Percentiles rank a stretch among this genome's conserved stretches.
phyloP scores from a whole-genome alignment of 148 eudicot species.

The Arctostaphylos glauca region DNA sequence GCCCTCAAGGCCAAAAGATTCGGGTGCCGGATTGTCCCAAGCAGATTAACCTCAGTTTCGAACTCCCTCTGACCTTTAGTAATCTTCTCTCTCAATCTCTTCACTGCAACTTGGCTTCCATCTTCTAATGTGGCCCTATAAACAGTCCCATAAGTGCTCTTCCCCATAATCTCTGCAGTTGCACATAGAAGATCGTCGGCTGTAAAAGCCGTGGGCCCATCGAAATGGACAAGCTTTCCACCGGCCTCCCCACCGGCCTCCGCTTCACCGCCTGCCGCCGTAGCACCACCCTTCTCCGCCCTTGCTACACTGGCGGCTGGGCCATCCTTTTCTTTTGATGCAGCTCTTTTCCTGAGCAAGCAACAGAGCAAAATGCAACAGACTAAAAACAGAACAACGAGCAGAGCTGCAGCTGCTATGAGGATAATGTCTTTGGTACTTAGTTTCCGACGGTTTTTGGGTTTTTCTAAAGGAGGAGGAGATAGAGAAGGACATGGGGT shows the following conservation, averaged over 20 bases:
- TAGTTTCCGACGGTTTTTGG: slow-evolving; percentile 30
- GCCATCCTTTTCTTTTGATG: slow-evolving; percentile 30
- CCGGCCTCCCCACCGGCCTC: slow-evolving; percentile 62
- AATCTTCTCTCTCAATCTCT: slow-evolving; percentile 78
- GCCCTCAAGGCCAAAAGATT: slow-evolving; percentile 91
- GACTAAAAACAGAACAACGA: slow-evolving; percentile 48
- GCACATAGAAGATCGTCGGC: slow-evolving; percentile 93
- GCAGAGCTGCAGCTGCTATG: slow-evolving; percentile 66
- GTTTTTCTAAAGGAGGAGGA: slow-evolving; percentile 29
- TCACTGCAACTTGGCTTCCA: slow-evolving; percentile 81
- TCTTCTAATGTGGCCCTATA: slow-evolving; percentile 88
- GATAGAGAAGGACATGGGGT: slow-evolving; percentile 41
- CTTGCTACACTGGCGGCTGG: slow-evolving; percentile 25
- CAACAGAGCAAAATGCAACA: slow-evolving; percentile 69
- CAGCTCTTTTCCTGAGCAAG: slow-evolving; percentile 51
- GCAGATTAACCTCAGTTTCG: slow-evolving; percentile 71
- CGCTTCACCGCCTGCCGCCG: slow-evolving; percentile 37
- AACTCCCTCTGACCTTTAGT: slow-evolving; percentile 72
- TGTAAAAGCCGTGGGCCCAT: slow-evolving; percentile 72
- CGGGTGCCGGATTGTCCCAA: slow-evolving; percentile 77
- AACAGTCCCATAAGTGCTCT: slow-evolving; percentile 88
- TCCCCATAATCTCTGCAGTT: slow-evolving; percentile 93
- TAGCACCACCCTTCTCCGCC: slow-evolving; percentile 51
- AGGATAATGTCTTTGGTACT: slow-evolving; percentile 65
- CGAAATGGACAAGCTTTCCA: slow-evolving; percentile 85